These are phyloP conservation scores for Fragosphaeria purpurea DNA, from an alignment of 2,329 filamentous ascomycete genomes.

Conservation along the genomic window DNA sequence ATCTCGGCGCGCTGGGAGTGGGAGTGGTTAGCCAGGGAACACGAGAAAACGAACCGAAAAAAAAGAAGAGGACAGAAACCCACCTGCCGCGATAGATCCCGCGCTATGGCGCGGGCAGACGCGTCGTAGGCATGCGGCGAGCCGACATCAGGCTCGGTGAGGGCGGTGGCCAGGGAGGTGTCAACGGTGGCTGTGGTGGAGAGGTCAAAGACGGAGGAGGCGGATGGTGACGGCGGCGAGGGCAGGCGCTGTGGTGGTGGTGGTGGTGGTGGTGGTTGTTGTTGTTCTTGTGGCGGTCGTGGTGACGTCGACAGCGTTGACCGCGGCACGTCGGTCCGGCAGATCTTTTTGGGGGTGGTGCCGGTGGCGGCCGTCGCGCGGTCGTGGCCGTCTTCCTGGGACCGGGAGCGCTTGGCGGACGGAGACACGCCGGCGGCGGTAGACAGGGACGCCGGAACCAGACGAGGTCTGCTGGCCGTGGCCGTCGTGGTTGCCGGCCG, in stretches of 20 bases:
- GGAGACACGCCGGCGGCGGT: background rate
- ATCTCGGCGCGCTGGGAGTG: slow-evolving; percentile 49
- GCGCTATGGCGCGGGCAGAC: slow-evolving; percentile 21
- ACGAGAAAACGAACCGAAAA: background rate
- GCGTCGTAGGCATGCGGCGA: slow-evolving; percentile 11
- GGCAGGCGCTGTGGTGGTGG: background rate
- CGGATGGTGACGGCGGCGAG: slow-evolving; percentile 27
- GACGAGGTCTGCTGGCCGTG: background rate
- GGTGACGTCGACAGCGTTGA: background rate
- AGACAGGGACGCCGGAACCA: background rate
- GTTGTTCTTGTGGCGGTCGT: background rate
- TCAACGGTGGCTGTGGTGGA: slow-evolving; percentile 30
- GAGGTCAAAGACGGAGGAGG: slow-evolving; percentile 41
- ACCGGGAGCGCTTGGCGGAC: background rate
- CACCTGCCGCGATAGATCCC: slow-evolving; percentile 45
- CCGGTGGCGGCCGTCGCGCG: background rate
- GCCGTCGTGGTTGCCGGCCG: background rate
- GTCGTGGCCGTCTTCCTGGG: slow-evolving; percentile 1
- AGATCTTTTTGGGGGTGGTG: slow-evolving; percentile 1
- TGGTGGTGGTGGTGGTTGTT: background rate
- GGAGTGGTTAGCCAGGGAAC: background rate
- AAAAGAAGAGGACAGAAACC: slow-evolving; percentile 5
- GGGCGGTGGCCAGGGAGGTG: slow-evolving; percentile 36
- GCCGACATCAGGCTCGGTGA: slow-evolving; percentile 38
- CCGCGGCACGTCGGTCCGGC: background rate